Base-by-base conservation (phyloP, 83 land plant species). In the Thuja plicata region DNA sequence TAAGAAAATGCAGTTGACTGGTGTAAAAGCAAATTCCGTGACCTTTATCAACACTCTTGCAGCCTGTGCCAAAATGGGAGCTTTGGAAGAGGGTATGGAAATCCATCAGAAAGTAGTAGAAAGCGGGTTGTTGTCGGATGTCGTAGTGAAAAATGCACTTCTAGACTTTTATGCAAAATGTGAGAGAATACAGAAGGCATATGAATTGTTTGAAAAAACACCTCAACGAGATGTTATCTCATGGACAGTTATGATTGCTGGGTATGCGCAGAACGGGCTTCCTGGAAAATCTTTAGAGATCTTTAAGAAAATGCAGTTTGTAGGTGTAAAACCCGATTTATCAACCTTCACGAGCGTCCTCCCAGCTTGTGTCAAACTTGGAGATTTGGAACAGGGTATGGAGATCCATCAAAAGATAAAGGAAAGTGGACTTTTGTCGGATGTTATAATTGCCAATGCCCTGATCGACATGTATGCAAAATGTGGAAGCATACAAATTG, bases 91-190 rank as follows among this genome's bases (percentile, higher is more conserved):
- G 40, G 90, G 92, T 55, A 93, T 89, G 88, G 92, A 92, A 66
- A 89, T 95, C 55, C 93, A 93, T 89, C 90, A 91, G 40, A 92
- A 93, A 84, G 90, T 92, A 15, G 1, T 94, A 6, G 87, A 91
- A 89, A 85, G 94, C 77, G 89, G 89, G 13, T 87, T 92, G 37
- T 4, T 7, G 34, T 74, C 91, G 89, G 95, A 95, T 88, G 89
- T 66, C 15, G 90, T 91, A 45, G 88, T 95, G n/a, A 89, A 85
- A 84, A 93, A 93, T 88, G 94, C 95, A 32, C 93, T 95, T 27
- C 90, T 95, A 73, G 94, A 95, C 88, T 87, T 92, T 60, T 95
- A 93, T 88, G 92, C 88, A 15, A 95, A 95, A 91, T 94, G 91
- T 87, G 91, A 91, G 88, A 77, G 92, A 89, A 92, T 91, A 13